phyloP scores from a whole-genome alignment of 1,284 basidiomycete species.

The Ganoderma leucocontextum region DNA sequence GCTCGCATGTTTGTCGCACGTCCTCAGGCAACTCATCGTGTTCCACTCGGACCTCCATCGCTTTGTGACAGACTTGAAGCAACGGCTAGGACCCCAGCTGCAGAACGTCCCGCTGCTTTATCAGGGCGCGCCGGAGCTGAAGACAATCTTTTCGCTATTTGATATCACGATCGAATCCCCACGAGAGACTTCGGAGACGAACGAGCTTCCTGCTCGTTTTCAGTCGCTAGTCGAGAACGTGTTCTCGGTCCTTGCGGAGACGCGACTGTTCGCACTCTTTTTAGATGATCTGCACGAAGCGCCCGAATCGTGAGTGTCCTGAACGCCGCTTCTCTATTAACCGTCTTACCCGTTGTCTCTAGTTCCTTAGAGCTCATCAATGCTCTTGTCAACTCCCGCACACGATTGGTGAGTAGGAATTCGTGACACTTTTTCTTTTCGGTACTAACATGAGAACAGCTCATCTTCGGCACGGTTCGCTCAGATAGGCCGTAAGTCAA shows the following conservation, averaged over 20 bases:
- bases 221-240: constrained; percentile 74
- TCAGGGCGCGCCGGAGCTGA: constrained; percentile 72
- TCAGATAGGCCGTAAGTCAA: constrained; percentile 59
- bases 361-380: constrained; percentile 72
- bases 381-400: constrained; percentile 68
- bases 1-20: constrained; percentile 72
- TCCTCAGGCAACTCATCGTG: constrained; percentile 74
- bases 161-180: constrained; percentile 60
- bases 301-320: constrained; percentile 63
- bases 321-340: constrained; percentile 7
- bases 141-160: constrained; percentile 64
- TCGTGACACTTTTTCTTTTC: background rate
- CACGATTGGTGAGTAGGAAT: constrained; percentile 58
- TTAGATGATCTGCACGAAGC: constrained; percentile 79
- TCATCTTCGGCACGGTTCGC: constrained; percentile 72
- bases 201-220: constrained; percentile 70
- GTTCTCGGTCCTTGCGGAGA: constrained; percentile 72
- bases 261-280: constrained; percentile 70
- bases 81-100: constrained; percentile 70
- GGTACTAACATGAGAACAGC: constrained; percentile 44
- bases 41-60: constrained; percentile 73
- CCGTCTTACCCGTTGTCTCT: constrained; percentile 2
- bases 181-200: constrained; percentile 61
- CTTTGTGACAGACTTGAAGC: constrained; percentile 66
- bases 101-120: constrained; percentile 73